These are phyloP conservation scores for Acorus calamus DNA, from an alignment of 106 monocot genomes.

Conservation along the genomic window DNA sequence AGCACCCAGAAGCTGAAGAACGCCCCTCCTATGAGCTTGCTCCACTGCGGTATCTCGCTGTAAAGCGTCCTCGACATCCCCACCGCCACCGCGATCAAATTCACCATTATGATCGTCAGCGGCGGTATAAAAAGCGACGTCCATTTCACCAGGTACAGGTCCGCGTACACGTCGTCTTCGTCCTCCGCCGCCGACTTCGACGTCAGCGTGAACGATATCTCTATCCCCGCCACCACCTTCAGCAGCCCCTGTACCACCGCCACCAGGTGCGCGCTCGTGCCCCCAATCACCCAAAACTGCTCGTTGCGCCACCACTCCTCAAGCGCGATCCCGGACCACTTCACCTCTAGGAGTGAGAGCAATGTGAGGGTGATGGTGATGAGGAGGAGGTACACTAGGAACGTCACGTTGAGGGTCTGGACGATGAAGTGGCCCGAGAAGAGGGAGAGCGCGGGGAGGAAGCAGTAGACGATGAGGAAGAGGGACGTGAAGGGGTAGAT, in stretches of 20 bases:
- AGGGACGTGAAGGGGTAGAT: conserved; percentile 4
- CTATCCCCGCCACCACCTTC: conserved; percentile 1
- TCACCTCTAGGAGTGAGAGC: neutral
- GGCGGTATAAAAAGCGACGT: conserved; percentile 1
- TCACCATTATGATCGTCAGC: conserved; percentile 4
- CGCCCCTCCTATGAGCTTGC: neutral
- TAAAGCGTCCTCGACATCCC: neutral
- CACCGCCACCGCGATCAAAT: neutral
- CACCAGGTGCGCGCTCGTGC: conserved; percentile 1
- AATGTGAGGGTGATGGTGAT: neutral
- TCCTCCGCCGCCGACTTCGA: neutral
- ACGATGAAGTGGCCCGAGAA: conserved; percentile 4
- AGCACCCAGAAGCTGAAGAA: conserved; percentile 8
- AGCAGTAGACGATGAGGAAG: conserved; percentile 4
- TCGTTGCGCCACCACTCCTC: conserved; percentile 7
- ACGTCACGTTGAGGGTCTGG: neutral
- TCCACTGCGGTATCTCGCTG: conserved; percentile 2
- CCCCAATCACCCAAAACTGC: neutral
- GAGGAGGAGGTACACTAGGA: neutral
- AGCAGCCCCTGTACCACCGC: conserved; percentile 2
- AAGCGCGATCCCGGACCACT: neutral
- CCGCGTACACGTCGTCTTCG: neutral
- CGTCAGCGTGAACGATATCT: conserved; percentile 1
- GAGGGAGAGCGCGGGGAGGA: conserved; percentile 4
- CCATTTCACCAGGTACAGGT: conserved; percentile 4